phyloP scores from a whole-genome alignment of 106 monocot species.

The Ottelia alismoides region DNA sequence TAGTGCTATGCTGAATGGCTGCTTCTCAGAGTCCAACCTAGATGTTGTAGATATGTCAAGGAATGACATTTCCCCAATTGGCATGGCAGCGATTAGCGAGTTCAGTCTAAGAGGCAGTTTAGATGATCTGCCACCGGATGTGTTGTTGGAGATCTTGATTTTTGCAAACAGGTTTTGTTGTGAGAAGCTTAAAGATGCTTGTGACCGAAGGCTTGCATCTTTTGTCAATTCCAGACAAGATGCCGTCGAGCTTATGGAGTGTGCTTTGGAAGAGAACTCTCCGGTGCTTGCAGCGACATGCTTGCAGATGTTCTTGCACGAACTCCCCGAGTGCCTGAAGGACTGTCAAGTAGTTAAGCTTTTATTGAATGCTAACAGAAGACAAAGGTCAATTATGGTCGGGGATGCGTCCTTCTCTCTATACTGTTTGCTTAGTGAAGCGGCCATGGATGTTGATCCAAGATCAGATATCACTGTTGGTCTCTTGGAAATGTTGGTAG shows the following conservation, averaged over 20 bases:
- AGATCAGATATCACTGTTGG: conserved; percentile 46
- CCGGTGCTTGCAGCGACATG: conserved; percentile 70
- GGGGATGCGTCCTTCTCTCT: conserved; percentile 63
- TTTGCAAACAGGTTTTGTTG: conserved; percentile 94
- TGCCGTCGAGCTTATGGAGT: conserved; percentile 85
- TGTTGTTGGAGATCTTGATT: conserved; percentile 63
- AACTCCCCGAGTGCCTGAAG: conserved; percentile 53
- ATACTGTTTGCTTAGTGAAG: conserved; percentile 84
- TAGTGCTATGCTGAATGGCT: conserved; percentile 83
- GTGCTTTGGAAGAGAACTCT: conserved; percentile 72
- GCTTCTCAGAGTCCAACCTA: conserved; percentile 72
- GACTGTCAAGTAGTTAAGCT: conserved; percentile 69
- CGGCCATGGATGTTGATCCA: conserved; percentile 55
- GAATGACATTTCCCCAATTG: conserved; percentile 68
- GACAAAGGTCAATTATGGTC: conserved; percentile 42
- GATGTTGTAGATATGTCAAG: conserved; percentile 79
- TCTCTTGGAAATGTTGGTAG: conserved; percentile 64
- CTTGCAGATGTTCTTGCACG: conserved; percentile 63
- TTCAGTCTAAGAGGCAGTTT: conserved; percentile 38
- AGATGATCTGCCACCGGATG: conserved; percentile 36
- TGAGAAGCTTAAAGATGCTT: conserved; percentile 80
- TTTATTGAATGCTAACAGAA: conserved; percentile 36
- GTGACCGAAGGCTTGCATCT: conserved; percentile 75
- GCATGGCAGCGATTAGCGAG: conserved; percentile 57
- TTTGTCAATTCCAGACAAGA: conserved; percentile 70